A percentile compares a stretch with the other conserved stretches of the same genome.
These are phyloP conservation scores for Zychaea mexicana DNA, from an alignment of 371 early-diverging fungal genomes.

Conservation along the genomic window DNA sequence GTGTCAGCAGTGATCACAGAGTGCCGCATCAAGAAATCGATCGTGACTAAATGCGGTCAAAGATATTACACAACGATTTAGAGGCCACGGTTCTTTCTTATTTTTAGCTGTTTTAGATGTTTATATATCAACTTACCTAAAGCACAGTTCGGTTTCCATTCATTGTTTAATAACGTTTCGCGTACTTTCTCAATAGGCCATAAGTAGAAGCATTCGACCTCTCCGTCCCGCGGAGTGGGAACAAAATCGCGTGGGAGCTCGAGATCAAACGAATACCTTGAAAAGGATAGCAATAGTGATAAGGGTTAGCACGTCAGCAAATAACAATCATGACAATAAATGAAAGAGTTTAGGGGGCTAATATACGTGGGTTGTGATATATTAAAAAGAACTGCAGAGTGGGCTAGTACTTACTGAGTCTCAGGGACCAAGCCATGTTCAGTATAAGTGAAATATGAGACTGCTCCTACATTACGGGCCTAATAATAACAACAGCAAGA, in stretches of 20 bases:
- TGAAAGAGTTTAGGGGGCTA: no score
- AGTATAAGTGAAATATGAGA: slow-evolving; percentile 71
- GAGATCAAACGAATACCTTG: slow-evolving; percentile 81
- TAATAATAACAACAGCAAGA: slow-evolving; percentile 5
- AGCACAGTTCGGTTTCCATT: slow-evolving; percentile 92
- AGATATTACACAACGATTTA: not conserved
- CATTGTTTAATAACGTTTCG: slow-evolving; percentile 53
- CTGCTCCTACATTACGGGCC: slow-evolving; percentile 60
- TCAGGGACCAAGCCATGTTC: slow-evolving; percentile 68
- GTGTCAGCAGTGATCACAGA: slow-evolving; percentile 75
- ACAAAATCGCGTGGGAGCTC: slow-evolving; percentile 63
- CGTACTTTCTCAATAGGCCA: slow-evolving; percentile 72
- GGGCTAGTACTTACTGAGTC: slow-evolving; percentile 70
- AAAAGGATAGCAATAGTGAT: not conserved
- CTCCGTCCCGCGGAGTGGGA: slow-evolving; percentile 88
- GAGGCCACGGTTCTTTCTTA: no score
- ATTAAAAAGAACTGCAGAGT: not conserved
- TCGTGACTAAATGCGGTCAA: slow-evolving; percentile 40
- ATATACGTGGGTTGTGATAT: not conserved
- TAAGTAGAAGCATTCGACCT: slow-evolving; percentile 82
- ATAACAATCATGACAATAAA: not conserved
- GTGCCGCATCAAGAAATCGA: slow-evolving; percentile 87
- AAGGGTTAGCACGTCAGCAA: not conserved
- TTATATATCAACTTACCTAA: not conserved
- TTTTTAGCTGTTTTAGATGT: no score